Conservation (phyloP, 2,329 filamentous ascomycete species). For the Verticillium zaregamsianum region DNA sequence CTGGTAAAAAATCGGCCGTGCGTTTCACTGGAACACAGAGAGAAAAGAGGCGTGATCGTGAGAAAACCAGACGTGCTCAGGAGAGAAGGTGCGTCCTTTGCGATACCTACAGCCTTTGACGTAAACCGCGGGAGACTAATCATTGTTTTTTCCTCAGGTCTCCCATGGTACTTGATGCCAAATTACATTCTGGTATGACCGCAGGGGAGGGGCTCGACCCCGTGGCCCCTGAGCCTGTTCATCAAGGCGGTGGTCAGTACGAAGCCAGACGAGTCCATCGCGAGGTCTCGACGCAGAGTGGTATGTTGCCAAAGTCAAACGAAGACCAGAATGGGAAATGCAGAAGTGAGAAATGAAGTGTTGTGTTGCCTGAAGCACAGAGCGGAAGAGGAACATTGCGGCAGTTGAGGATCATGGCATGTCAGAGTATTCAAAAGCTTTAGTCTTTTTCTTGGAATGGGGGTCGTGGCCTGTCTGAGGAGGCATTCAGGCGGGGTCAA, state of each 20-base stretch:
- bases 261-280: background rate
- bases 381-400: background rate
- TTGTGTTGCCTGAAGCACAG: background rate
- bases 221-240: background rate
- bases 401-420: background rate
- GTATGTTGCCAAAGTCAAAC: background rate
- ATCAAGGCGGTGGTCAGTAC: slow-evolving; percentile 1
- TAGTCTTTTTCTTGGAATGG: background rate
- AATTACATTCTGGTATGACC: background rate
- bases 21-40: background rate
- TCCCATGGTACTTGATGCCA: background rate
- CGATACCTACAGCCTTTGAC: too few species aligned
- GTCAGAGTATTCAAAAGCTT: background rate
- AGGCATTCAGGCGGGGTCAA: background rate
- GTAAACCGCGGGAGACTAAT: background rate
- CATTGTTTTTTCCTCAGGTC: background rate
- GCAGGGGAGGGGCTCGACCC: background rate
- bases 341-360: background rate
- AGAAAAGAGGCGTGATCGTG: background rate
- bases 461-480: too few species aligned
- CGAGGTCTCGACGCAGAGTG: background rate
- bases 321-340: background rate
- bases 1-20: background rate
- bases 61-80: background rate
- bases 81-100: background rate